These are phyloP conservation scores for Cyanidiococcus yangmingshanensis DNA, from an alignment of 23 red algal genomes.

Conservation along the genomic window DNA sequence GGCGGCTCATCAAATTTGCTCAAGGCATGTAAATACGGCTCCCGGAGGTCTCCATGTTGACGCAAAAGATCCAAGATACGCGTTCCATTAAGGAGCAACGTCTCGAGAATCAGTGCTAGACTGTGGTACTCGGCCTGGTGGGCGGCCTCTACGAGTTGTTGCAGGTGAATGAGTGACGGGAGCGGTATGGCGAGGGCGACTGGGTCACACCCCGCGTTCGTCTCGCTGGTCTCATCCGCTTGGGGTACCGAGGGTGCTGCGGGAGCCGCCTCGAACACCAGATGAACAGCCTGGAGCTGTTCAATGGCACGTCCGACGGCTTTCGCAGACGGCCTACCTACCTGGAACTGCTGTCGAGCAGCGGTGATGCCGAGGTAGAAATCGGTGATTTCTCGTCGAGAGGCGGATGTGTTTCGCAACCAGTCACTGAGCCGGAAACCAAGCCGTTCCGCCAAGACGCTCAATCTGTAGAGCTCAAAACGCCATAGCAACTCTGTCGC, in stretches of 20 bases:
- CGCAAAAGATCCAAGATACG: constrained; percentile 34
- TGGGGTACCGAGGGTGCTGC: constrained; percentile 35
- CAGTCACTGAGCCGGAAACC: constrained; percentile 52
- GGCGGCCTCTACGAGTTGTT: constrained; percentile 42
- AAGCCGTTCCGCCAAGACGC: constrained; percentile 44
- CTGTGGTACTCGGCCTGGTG: constrained; percentile 33
- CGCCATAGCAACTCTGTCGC: constrained; percentile 44
- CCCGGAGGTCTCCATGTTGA: constrained; percentile 27
- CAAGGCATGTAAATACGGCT: constrained; percentile 43
- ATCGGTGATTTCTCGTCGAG: neutral
- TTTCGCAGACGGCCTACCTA: constrained; percentile 25
- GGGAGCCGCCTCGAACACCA: constrained; percentile 35
- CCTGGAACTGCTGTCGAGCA: neutral
- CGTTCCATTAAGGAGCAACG: constrained; percentile 46
- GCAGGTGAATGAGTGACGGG: constrained; percentile 28
- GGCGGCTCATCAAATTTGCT: constrained; percentile 31
- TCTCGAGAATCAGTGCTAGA: constrained; percentile 44
- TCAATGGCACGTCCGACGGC: neutral
- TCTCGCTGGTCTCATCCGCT: neutral
- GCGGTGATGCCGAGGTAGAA: constrained; percentile 18
- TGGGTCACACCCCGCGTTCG: constrained; percentile 4
- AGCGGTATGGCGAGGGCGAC: constrained; percentile 46
- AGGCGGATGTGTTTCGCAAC: constrained; percentile 35
- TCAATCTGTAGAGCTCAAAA: constrained; percentile 39
- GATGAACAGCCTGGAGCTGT: neutral